phyloP scores from a whole-genome alignment of 148 eudicot genomes.

The Polygonum aviculare region DNA sequence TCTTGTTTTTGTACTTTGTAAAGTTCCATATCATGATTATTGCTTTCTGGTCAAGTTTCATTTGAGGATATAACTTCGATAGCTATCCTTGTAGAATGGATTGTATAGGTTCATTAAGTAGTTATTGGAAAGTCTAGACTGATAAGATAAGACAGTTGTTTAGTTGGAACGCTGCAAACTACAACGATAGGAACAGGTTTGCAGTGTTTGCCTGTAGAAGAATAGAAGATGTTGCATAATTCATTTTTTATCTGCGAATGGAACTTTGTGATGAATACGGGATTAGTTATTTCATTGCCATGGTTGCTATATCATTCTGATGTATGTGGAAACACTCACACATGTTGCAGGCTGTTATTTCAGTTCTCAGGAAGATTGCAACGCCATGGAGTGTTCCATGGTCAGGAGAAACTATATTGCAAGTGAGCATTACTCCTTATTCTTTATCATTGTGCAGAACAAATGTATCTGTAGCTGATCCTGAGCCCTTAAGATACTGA shows the following conservation, averaged over 20 bases:
- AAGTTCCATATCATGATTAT: not conserved
- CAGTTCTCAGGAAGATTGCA: constrained; percentile 39
- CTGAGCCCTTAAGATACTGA: not conserved
- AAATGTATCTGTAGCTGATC: not conserved
- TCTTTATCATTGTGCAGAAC: not conserved
- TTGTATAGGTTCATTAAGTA: not conserved
- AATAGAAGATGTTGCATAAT: not conserved
- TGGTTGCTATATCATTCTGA: not conserved
- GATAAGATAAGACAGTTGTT: not conserved
- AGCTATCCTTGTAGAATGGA: not conserved
- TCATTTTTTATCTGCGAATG: not conserved
- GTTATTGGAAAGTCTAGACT: not conserved
- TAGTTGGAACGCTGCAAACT: not conserved
- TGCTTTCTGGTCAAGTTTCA: not conserved
- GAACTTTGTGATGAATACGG: not conserved
- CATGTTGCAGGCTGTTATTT: constrained; percentile 40
- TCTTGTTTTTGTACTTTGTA: not conserved
- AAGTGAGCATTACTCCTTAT: constrained; percentile 27
- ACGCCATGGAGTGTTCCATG: constrained; percentile 85
- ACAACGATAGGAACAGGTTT: not conserved
- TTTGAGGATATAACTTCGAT: not conserved
- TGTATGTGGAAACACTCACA: not conserved
- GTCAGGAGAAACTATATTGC: constrained; percentile 76
- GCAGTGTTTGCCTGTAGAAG: not conserved
- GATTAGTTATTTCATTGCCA: not conserved